Conservation (phyloP, 2,329 filamentous ascomycete species). For the Xylaria sp. region DNA sequence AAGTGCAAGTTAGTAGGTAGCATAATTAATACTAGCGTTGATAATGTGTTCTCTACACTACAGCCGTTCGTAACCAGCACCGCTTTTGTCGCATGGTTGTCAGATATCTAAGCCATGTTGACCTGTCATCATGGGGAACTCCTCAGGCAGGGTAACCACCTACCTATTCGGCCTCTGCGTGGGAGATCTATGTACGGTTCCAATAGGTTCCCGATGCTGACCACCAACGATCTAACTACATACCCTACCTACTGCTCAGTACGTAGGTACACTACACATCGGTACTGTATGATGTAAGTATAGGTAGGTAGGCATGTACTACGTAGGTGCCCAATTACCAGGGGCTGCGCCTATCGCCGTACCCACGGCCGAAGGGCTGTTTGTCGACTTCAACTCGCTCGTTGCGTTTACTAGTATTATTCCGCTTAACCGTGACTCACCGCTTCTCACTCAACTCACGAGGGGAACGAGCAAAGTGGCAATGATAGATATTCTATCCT, state of each 20-base stretch:
- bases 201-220: constrained; percentile 22
- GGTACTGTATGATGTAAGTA: constrained; percentile 24
- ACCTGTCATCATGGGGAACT: constrained; percentile 15
- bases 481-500: constrained; percentile 7
- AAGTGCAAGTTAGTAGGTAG: neutral
- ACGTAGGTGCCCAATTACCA: constrained; percentile 17
- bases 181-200: constrained; percentile 18
- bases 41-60: neutral
- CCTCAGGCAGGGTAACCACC: neutral
- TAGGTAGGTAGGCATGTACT: neutral
- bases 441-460: constrained; percentile 25
- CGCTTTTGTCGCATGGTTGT: neutral
- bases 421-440: constrained; percentile 23
- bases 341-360: constrained; percentile 15
- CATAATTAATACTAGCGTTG: neutral
- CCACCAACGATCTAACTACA: constrained; percentile 23
- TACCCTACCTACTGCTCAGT: neutral
- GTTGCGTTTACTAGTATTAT: constrained; percentile 8
- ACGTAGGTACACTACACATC: constrained; percentile 4
- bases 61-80: neutral
- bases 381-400: constrained; percentile 18
- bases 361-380: constrained; percentile 22
- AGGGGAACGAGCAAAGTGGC: constrained; percentile 14
- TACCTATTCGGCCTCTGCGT: constrained; percentile 10
- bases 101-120: constrained; percentile 12